Evolutionary conservation across 1,284 basidiomycete genomes (phyloP), one percentile per base, ranked within the genome.

Genomic region (Ceratobasidium sp.): DNA sequence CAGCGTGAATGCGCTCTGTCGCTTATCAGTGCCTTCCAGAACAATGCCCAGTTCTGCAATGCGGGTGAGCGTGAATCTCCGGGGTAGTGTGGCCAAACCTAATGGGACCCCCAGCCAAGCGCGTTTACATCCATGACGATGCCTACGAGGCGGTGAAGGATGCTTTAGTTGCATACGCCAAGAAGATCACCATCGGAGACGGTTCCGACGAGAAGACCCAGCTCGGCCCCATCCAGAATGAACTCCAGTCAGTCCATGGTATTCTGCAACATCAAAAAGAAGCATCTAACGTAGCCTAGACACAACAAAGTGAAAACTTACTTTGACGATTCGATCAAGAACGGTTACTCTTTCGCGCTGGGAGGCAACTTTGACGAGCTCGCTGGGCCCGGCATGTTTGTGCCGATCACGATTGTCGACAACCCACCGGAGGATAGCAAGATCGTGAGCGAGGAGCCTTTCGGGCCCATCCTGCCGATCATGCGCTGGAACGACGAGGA

Each of bases 341-440:
- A 71, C 22, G 68, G 68, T 9, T 58, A 71, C 24, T 71, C 68
- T 22, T 71, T 71, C 31, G 68, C 56, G 14, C n/a, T 71, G 54
- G 68, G 68, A 24, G 68, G 68, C 11, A 62, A 72, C 69, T 72
- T 72, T 34, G 46, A 49, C 9, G 69, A 51, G 49, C 31, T 73
- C 39, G 34, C 69, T 22, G 58, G 58, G 9, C 48, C 58, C 9
- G 69, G 69, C 2, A 37, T 73, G 39, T 73, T 73, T 41, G 49
- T 73, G 6, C 69, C 69, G 14, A 73, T 73, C 41, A 62, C 69
- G n/a, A 73, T 73, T 34, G 49, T 73, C 49, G 69, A 73, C n/a
- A 62, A 73, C 59, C 69, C 69, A 13, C 69, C 59, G 2, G 69
- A 73, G 11, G 69, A 73, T 34, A 62, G 58, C 58, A 73, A 73